These are phyloP conservation scores for Cytospora chrysosperma DNA, from an alignment of 2,329 filamentous ascomycete genomes.

Conservation along the genomic window DNA sequence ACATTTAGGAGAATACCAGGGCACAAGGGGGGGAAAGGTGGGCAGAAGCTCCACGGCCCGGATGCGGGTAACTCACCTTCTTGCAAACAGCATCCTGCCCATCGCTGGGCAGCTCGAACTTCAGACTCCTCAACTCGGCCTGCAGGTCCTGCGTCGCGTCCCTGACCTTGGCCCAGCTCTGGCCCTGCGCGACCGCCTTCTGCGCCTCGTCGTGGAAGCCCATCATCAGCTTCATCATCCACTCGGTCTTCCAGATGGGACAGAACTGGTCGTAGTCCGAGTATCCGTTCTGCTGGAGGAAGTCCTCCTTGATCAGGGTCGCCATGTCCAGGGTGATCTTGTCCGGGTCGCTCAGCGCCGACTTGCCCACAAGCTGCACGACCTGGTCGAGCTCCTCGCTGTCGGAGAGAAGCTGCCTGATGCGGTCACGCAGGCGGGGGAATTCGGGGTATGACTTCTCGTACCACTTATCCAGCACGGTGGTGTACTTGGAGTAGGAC, in stretches of 20 bases:
- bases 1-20: background rate
- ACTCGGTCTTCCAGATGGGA: conserved; percentile 98
- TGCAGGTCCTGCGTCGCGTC: conserved; percentile 89
- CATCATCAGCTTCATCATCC: conserved; percentile 99
- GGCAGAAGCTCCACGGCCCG: conserved; percentile 5
- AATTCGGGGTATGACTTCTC: conserved; percentile 93
- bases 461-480: conserved; percentile 86
- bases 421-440: conserved; percentile 85
- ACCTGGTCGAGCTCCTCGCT: conserved; percentile 98
- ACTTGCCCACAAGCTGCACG: conserved; percentile 97
- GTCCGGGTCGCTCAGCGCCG: conserved; percentile 90
- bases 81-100: conserved; percentile 77
- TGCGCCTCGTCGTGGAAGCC: conserved; percentile 96
- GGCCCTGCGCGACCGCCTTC: conserved; percentile 88
- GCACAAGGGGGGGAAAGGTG: background rate
- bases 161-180: conserved; percentile 88
- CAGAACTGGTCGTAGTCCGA: conserved; percentile 99
- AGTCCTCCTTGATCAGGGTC: conserved; percentile 93
- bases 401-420: conserved; percentile 89
- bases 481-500: conserved; percentile 97
- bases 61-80: conserved; percentile 63
- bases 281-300: conserved; percentile 98
- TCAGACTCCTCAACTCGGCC: conserved; percentile 81
- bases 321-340: conserved; percentile 98
- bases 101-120: conserved; percentile 91